These are phyloP conservation scores for Gillenia trifoliata DNA, from an alignment of 306 rosid genomes.

Conservation along the genomic window DNA sequence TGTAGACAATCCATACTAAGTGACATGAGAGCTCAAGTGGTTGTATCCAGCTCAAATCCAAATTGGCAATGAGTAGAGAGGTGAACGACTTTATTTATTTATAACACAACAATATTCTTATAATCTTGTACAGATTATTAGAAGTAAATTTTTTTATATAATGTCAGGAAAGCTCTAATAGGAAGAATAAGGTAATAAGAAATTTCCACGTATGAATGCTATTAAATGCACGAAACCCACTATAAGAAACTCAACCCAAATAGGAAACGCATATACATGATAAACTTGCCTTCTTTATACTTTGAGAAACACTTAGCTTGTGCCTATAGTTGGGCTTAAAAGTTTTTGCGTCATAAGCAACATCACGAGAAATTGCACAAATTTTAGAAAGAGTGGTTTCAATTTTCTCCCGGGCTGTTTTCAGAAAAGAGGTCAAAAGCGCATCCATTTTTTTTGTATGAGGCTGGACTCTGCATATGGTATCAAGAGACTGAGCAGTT, in stretches of 20 bases:
- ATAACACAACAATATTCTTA: too few relatives aligned
- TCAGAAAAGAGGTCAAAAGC: slow-evolving; percentile 42
- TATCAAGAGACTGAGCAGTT: slow-evolving; percentile 24
- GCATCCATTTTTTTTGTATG: slow-evolving; percentile 25
- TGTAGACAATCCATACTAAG: too few relatives aligned
- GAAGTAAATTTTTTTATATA: background rate
- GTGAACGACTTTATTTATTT: background rate
- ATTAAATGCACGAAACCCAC: background rate
- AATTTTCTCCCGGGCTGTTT: slow-evolving; percentile 28
- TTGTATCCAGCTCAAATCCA: background rate
- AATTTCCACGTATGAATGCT: background rate
- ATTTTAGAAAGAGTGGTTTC: background rate
- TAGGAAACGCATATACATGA: background rate
- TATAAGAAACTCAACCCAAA: background rate
- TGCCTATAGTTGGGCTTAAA: background rate
- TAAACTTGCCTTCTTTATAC: slow-evolving; percentile 30
- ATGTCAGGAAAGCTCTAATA: background rate
- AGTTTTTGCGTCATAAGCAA: background rate
- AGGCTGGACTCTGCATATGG: slow-evolving; percentile 47
- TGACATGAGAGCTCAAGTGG: too few relatives aligned
- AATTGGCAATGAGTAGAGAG: background rate
- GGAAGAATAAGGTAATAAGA: too few relatives aligned
- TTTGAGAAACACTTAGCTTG: slow-evolving; percentile 20
- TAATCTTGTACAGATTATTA: background rate
- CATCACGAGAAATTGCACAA: slow-evolving; percentile 4